Conservation (phyloP, 129 eudicot genomes). For the Oenanthe sinensis region DNA sequence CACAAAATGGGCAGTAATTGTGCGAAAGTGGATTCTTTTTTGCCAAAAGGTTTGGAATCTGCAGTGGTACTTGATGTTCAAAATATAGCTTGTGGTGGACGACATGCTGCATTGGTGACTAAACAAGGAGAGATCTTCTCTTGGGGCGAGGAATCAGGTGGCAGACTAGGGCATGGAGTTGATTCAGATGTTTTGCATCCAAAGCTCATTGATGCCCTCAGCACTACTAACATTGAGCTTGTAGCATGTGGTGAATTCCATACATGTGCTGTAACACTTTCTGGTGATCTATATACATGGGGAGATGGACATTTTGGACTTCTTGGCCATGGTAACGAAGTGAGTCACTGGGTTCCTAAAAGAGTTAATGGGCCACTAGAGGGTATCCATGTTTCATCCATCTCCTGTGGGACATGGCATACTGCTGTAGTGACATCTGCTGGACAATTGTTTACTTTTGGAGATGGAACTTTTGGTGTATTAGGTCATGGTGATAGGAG, state of each 20-base stretch:
- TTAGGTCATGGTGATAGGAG: slow-evolving; percentile 80
- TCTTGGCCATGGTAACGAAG: slow-evolving; percentile 95
- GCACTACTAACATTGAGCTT: slow-evolving; percentile 70
- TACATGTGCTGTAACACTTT: slow-evolving; percentile 92
- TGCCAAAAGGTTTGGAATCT: slow-evolving; percentile 90
- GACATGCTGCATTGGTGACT: slow-evolving; percentile 85
- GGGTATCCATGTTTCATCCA: slow-evolving; percentile 86
- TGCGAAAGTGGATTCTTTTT: slow-evolving; percentile 47
- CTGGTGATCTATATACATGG: slow-evolving; percentile 97
- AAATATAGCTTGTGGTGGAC: slow-evolving; percentile 88
- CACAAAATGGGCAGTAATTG: slow-evolving; percentile 47
- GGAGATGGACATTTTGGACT: slow-evolving; percentile 90
- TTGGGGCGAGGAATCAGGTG: slow-evolving; percentile 95
- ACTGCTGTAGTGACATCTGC: slow-evolving; percentile 94
- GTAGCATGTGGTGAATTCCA: slow-evolving; percentile 95
- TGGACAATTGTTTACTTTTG: slow-evolving; percentile 89
- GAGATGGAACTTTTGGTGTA: slow-evolving; percentile 93
- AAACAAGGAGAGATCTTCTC: slow-evolving; percentile 94
- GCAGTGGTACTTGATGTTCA: slow-evolving; percentile 95
- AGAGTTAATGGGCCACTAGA: slow-evolving; percentile 85
- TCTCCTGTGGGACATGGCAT: slow-evolving; percentile 96
- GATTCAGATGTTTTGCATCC: slow-evolving; percentile 86
- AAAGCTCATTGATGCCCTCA: slow-evolving; percentile 68
- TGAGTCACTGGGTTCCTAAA: slow-evolving; percentile 91
- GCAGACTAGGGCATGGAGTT: slow-evolving; percentile 96